Conservation (phyloP, 2,329 filamentous ascomycete species). For the Fusarium dlaminii region DNA sequence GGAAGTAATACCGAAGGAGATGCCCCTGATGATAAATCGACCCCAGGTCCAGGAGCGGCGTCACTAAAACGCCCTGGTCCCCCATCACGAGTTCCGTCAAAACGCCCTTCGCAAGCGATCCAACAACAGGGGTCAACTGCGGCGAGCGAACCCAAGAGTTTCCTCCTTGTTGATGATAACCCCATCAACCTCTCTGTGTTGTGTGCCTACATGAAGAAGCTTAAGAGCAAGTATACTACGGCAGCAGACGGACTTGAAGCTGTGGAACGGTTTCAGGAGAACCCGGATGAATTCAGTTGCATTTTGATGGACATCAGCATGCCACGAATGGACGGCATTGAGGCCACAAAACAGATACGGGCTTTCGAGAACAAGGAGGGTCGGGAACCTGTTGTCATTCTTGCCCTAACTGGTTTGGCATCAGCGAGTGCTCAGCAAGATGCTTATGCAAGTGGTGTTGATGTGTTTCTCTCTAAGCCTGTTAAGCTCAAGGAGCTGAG, state of each 20-base stretch:
- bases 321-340: constrained; percentile 64
- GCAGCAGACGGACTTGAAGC: constrained; percentile 50
- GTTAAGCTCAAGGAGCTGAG: constrained; percentile 55
- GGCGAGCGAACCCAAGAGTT: constrained; percentile 1
- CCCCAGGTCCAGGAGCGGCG: background rate
- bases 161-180: constrained; percentile 37
- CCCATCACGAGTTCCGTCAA: background rate
- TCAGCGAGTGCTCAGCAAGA: constrained; percentile 60
- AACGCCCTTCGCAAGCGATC: background rate
- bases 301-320: constrained; percentile 63
- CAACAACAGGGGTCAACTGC: background rate
- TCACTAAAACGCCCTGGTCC: constrained; percentile 1
- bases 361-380: constrained; percentile 56
- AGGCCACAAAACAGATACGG: constrained; percentile 59
- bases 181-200: constrained; percentile 35
- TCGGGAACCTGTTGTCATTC: constrained; percentile 55
- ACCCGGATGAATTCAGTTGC: constrained; percentile 41
- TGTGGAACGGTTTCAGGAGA: constrained; percentile 41
- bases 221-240: constrained; percentile 42
- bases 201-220: constrained; percentile 47
- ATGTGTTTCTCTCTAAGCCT: constrained; percentile 65
- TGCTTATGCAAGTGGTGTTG: constrained; percentile 61
- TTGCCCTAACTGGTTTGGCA: constrained; percentile 63
- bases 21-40: background rate
- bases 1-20: background rate